These are phyloP conservation scores for Paraphaeosphaeria minitans DNA, from an alignment of 2,329 filamentous ascomycete genomes.

Conservation along the genomic window DNA sequence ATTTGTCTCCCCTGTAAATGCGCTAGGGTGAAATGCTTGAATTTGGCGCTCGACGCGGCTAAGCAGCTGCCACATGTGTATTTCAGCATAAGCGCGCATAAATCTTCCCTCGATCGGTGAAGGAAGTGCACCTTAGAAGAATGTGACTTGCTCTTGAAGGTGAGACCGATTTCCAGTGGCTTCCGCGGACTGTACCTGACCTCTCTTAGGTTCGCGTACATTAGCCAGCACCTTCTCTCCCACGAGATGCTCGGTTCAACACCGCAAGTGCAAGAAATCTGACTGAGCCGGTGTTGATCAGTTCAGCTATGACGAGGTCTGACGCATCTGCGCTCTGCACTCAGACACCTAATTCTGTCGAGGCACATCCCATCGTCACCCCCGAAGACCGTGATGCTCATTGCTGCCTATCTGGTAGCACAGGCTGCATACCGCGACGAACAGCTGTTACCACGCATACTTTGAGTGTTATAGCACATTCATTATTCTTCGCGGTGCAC, in stretches of 20 bases:
- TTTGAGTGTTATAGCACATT: neutral
- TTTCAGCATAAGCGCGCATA: constrained; percentile 4
- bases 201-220: neutral
- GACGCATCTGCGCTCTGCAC: neutral
- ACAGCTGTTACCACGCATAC: neutral
- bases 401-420: neutral
- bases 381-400: neutral
- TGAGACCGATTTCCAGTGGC: neutral
- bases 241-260: neutral
- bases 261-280: neutral
- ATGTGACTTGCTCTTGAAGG: neutral
- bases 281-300: neutral
- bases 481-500: neutral
- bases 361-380: neutral
- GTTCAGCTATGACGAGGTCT: neutral
- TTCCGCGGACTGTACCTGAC: neutral
- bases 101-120: neutral
- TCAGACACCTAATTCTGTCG: neutral
- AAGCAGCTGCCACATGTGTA: constrained; percentile 1
- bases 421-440: neutral
- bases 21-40: neutral
- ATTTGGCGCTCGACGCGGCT: constrained; percentile 2
- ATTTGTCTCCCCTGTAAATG: neutral
- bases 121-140: neutral
- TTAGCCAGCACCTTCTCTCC: neutral